Evolutionary conservation across 2,329 filamentous ascomycete species (phyloP), one percentile per base, ranked within the genome.

Genomic region (Periconia sp.): DNA sequence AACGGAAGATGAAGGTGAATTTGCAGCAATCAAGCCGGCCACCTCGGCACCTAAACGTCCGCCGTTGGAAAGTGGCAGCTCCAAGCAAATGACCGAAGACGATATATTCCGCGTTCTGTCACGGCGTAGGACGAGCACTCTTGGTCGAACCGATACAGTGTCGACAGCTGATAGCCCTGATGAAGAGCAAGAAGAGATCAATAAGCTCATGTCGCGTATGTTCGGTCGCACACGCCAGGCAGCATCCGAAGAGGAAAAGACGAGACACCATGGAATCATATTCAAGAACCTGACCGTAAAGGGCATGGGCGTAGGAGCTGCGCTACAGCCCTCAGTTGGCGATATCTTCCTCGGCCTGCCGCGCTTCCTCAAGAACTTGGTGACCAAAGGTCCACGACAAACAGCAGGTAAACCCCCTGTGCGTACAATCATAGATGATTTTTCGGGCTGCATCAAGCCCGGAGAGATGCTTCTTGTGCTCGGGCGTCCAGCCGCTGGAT

Each of bases 401-500:
- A 63, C 69, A 41, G 63, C 48, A 24, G 68, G 54, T 30, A 83
- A 81, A 54, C 78, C 80, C 0, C 81, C 85, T 0, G 66, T 86
- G 15, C 81, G 80, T 50, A 85, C 83, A 0, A 84, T 90, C 32
- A 69, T 90, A 16, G 78, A 86, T 39, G 76, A 81, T 54, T 82
- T 79, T 43, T 80, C 84, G 60, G 86, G 86, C 9, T 87, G 84
- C 52, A 82, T 89, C 36, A 84, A 85, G 62, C 85, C 86, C 0
- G 87, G 85, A 15, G 85, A 88, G 66, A 87, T 88, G 86, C 68
- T 88, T 1, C 71, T 88, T 1, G 85, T 89, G 0, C 73, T 89
- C 0, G 86, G 86, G 3, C 77, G 85, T 1, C 86, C 86, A 0
- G 86, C 85, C 0, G 77, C 83, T 3, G 86, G 86, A 23, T 90